Conservation (phyloP, 257 asterid species). For the Solanum virginianum region DNA sequence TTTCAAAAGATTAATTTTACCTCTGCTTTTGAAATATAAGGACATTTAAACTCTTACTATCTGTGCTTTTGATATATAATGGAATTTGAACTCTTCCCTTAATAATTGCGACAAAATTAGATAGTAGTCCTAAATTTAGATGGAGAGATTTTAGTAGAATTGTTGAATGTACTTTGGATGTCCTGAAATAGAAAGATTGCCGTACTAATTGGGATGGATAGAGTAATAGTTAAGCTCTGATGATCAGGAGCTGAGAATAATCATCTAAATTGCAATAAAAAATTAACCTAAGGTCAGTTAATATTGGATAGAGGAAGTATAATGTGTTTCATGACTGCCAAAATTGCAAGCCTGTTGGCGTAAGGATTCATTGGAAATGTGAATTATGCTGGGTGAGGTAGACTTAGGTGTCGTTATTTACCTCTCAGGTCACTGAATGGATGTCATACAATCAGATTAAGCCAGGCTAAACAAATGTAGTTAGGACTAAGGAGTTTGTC, state of each 20-base stretch:
- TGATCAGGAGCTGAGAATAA: neutral
- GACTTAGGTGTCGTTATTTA: neutral
- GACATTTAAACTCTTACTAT: neutral
- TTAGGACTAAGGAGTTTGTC: neutral
- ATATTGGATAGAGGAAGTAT: neutral
- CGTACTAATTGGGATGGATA: neutral
- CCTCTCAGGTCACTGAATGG: neutral
- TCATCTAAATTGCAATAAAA: neutral
- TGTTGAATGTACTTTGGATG: neutral
- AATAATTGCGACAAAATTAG: neutral
- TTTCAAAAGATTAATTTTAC: neutral
- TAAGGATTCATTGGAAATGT: neutral
- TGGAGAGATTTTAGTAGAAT: neutral
- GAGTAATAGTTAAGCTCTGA: neutral
- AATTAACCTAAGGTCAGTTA: neutral
- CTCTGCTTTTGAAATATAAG: no score
- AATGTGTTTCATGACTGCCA: neutral
- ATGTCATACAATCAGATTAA: neutral
- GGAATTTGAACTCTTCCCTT: neutral
- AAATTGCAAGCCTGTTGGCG: neutral
- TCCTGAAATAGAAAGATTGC: neutral
- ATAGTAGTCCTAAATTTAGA: neutral
- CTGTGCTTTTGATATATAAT: neutral
- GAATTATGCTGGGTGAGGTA: neutral
- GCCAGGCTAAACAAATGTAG: neutral